phyloP scores from a whole-genome alignment of 2,329 filamentous ascomycete genomes.

The Ophiostoma quercus region DNA sequence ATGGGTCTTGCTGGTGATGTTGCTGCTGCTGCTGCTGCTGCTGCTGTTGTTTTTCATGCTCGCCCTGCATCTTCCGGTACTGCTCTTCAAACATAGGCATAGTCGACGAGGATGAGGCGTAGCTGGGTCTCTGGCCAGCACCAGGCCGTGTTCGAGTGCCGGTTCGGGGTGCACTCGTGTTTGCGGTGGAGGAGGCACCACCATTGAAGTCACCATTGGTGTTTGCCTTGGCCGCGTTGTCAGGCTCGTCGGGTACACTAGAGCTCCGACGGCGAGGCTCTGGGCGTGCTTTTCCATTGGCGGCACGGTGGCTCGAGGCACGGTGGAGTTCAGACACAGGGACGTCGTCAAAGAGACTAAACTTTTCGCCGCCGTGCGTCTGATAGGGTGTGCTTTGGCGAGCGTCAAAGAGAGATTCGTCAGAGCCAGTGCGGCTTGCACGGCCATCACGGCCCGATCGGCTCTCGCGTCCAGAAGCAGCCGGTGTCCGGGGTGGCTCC shows the following conservation, averaged over 20 bases:
- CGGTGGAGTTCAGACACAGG: slow-evolving; percentile 36
- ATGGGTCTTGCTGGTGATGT: slow-evolving; percentile 19
- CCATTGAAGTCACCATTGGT: not conserved
- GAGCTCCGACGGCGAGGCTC: slow-evolving; percentile 33
- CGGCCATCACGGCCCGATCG: slow-evolving; percentile 32
- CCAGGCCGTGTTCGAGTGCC: slow-evolving; percentile 17
- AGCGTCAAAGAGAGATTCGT: slow-evolving; percentile 38
- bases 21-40: slow-evolving; percentile 20
- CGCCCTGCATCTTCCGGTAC: slow-evolving; percentile 21
- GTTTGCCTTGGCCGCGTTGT: slow-evolving; percentile 27
- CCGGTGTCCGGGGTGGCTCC: not conserved
- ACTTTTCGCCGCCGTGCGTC: slow-evolving; percentile 53
- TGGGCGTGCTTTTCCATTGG: slow-evolving; percentile 26
- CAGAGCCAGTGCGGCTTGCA: slow-evolving; percentile 13
- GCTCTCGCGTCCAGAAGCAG: not conserved
- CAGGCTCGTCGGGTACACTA: slow-evolving; percentile 33
- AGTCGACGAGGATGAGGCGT: slow-evolving; percentile 15
- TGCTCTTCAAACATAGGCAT: slow-evolving; percentile 27
- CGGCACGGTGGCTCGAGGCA: slow-evolving; percentile 44
- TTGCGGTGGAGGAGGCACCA: slow-evolving; percentile 13
- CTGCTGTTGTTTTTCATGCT: slow-evolving; percentile 12
- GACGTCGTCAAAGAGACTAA: slow-evolving; percentile 49
- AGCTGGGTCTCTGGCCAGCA: not conserved
- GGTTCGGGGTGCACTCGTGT: slow-evolving; percentile 19
- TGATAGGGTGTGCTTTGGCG: slow-evolving; percentile 56